Evolutionary conservation across 2,329 filamentous ascomycete genomes (phyloP).

Genomic region (Ceratocystis ficicola): DNA sequence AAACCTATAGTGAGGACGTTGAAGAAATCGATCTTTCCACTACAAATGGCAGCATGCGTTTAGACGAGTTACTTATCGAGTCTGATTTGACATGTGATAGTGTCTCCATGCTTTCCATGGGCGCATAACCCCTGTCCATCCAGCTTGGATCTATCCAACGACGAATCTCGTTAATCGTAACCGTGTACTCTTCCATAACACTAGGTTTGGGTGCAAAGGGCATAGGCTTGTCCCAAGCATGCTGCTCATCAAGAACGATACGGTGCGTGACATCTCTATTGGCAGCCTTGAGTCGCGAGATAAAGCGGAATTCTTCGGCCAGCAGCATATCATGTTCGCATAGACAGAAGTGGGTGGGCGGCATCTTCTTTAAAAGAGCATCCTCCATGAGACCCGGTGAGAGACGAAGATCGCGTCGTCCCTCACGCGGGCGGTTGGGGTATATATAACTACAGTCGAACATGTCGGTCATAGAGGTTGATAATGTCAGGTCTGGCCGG

Average conservation of each 20-base stretch:
- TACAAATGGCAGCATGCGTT: conserved; percentile 11
- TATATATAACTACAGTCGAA: conserved; percentile 52
- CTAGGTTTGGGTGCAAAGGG: conserved; percentile 36
- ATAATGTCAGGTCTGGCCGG: conserved; percentile 46
- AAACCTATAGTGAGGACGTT: neutral
- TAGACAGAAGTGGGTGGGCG: conserved; percentile 45
- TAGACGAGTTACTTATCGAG: conserved; percentile 5
- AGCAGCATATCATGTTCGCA: conserved; percentile 57
- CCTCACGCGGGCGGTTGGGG: conserved; percentile 35
- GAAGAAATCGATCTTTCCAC: conserved; percentile 7
- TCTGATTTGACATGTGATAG: neutral
- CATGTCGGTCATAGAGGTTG: conserved; percentile 46
- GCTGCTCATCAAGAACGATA: conserved; percentile 36
- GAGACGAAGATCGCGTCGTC: conserved; percentile 42
- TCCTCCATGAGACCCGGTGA: conserved; percentile 47
- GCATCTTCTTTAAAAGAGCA: conserved; percentile 40
- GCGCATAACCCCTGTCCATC: neutral
- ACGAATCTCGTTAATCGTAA: conserved; percentile 33
- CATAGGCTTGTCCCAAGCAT: conserved; percentile 39
- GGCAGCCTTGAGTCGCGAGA: conserved; percentile 39
- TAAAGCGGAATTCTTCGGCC: conserved; percentile 48
- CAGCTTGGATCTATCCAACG: conserved; percentile 33
- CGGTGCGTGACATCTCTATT: conserved; percentile 32
- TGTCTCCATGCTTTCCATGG: conserved; percentile 10
- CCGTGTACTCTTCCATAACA: conserved; percentile 36